Evolutionary conservation across 2,329 filamentous ascomycete genomes (phyloP), one percentile per base, ranked within the genome.

Genomic region (Sarocladiaceae sp.): DNA sequence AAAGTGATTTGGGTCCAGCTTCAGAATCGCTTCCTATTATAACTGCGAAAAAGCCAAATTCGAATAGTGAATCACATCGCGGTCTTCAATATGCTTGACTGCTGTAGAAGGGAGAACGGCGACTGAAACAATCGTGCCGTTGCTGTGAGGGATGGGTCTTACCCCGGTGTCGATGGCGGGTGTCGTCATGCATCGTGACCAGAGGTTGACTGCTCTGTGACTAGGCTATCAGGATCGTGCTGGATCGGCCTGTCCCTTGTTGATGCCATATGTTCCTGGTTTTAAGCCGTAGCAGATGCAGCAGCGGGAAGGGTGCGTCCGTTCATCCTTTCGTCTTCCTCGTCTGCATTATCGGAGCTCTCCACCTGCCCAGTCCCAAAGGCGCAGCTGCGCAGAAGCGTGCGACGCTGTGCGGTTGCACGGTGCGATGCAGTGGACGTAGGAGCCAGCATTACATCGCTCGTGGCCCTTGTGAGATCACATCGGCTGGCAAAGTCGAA

Each of bases 101-200:
- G n/a, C n/a, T n/a, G n/a, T n/a, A n/a, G n/a, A n/a, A n/a, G n/a
- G n/a, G n/a, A n/a, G n/a, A n/a, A n/a, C n/a, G n/a, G n/a, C n/a
- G n/a, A n/a, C n/a, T 27, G 23, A 41, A 16, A 41, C 23, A n/a
- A 21, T 41, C 18, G 13, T 15, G 19, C 37, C 6, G 37, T 29
- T 27, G 9, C 37, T 41, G 37, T 41, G 29, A 41, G 37, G 37
- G 24, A 41, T 24, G 24, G 29, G 37, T 41, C 26, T 24, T 16
- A 41, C 37, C 23, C 29, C 29, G 24, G 29, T 41, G 21, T 29
- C 23, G 37, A 18, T 15, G 15, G 34, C 9, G n/a, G 10, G 37
- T 41, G 37, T 41, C 37, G 37, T 41, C 37, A 41, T 41, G 37
- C 23, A 29, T 41, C 4, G n/a, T n/a, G n/a, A n/a, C n/a, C n/a